These are phyloP conservation scores for Phytophthora sp. DNA, from an alignment of 352 stramenopile genomes.

Conservation along the genomic window DNA sequence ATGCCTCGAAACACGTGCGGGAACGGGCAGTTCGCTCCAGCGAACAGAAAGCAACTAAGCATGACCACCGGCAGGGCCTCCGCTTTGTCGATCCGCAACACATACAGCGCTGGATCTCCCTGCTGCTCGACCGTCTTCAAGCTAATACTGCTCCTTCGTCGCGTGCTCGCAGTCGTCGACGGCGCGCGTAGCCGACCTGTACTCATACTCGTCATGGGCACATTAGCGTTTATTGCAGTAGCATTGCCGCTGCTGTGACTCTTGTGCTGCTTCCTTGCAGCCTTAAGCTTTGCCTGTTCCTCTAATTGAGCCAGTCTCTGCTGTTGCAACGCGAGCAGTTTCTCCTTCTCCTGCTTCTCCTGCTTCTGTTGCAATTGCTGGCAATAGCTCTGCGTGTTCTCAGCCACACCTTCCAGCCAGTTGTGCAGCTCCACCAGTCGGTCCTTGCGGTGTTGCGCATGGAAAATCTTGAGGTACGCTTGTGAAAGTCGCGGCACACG, in stretches of 20 bases:
- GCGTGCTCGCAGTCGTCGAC: background rate
- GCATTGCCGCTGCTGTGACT: slow-evolving; percentile 18
- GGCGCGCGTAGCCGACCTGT: slow-evolving; percentile 9
- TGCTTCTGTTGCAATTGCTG: slow-evolving; percentile 39
- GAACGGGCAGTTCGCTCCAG: slow-evolving; percentile 77
- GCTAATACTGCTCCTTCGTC: slow-evolving; percentile 22
- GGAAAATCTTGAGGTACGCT: slow-evolving; percentile 84
- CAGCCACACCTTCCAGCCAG: slow-evolving; percentile 68
- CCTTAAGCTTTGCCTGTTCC: slow-evolving; percentile 17
- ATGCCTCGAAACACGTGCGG: slow-evolving; percentile 70
- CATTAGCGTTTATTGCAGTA: background rate
- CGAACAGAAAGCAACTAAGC: slow-evolving; percentile 72
- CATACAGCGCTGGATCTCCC: slow-evolving; percentile 27
- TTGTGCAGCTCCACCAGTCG: slow-evolving; percentile 74
- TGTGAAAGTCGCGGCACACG: slow-evolving; percentile 71
- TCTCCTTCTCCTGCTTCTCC: slow-evolving; percentile 18
- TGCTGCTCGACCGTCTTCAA: slow-evolving; percentile 22
- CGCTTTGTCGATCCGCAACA: slow-evolving; percentile 37
- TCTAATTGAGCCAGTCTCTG: slow-evolving; percentile 27
- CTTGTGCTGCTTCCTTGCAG: slow-evolving; percentile 21
- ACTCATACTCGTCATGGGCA: slow-evolving; percentile 15
- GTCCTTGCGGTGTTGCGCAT: slow-evolving; percentile 79
- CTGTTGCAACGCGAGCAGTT: slow-evolving; percentile 25
- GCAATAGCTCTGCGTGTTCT: slow-evolving; percentile 77
- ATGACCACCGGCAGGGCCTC: slow-evolving; percentile 60